Conservation (phyloP, 495 filamentous ascomycete species). For the Lentithecium fluviatile region DNA sequence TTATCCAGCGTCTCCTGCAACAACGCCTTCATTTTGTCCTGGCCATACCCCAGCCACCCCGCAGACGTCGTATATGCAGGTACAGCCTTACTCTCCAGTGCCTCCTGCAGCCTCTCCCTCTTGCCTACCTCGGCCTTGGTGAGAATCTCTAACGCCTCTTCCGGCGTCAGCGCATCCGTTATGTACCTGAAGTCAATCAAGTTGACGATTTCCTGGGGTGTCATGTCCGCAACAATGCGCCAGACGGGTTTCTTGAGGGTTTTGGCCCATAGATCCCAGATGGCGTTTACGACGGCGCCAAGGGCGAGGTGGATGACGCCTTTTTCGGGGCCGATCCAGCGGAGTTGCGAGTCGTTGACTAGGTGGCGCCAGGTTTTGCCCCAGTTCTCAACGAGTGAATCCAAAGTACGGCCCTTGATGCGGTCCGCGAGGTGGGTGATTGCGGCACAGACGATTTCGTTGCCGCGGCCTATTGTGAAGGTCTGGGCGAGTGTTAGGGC, state of each 20-base stretch:
- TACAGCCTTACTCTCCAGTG: slow-evolving; percentile 67
- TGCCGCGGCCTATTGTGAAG: slow-evolving; percentile 94
- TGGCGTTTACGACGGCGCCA: slow-evolving; percentile 84
- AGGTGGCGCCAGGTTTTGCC: slow-evolving; percentile 88
- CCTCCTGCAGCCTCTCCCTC: slow-evolving; percentile 65
- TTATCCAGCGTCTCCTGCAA: slow-evolving; percentile 68
- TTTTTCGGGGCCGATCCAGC: slow-evolving; percentile 96
- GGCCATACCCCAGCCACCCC: slow-evolving; percentile 90
- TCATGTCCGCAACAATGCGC: slow-evolving; percentile 87
- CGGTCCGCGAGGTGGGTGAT: slow-evolving; percentile 75
- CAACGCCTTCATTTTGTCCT: slow-evolving; percentile 76
- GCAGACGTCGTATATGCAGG: slow-evolving; percentile 90
- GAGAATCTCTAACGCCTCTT: slow-evolving; percentile 75
- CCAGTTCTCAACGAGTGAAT: slow-evolving; percentile 75
- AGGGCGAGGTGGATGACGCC: slow-evolving; percentile 92
- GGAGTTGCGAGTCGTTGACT: slow-evolving; percentile 82
- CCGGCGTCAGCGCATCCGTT: slow-evolving; percentile 85
- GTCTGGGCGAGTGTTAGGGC: slow-evolving; percentile 53
- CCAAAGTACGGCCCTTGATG: slow-evolving; percentile 68
- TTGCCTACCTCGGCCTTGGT: slow-evolving; percentile 62
- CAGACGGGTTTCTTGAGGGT: slow-evolving; percentile 82
- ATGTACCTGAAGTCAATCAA: slow-evolving; percentile 95
- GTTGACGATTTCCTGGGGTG: slow-evolving; percentile 76
- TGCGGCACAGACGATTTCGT: slow-evolving; percentile 86
- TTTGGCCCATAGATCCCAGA: slow-evolving; percentile 97